Evolutionary conservation across 495 filamentous ascomycete genomes (phyloP), one percentile per base, ranked within the genome.

Genomic region (Aspergillus egyptiacus): DNA sequence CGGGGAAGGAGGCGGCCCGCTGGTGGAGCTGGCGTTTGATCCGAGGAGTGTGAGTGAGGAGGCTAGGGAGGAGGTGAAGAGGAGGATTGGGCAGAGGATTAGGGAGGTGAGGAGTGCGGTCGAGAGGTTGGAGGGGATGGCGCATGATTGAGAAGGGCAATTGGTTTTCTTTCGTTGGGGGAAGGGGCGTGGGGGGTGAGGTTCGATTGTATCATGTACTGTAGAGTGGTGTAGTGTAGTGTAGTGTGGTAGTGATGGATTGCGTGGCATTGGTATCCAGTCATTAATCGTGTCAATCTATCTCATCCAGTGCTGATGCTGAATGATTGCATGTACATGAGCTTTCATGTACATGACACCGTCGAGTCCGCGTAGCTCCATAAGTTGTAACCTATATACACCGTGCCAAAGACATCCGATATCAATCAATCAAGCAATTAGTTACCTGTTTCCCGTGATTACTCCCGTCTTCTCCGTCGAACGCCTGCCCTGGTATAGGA

Each of bases 71-170:
- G 68, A 72, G 51, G 68, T 74, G 23, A 59, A 51, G 46, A 67
- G 45, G 55, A 57, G 71, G 48, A 65, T 74, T 48, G 69, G 61
- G 31, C 68, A 70, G 56, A 48, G 69, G 57, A 48, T 74, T 30
- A 34, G 69, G 50, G 71, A 74, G 64, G 60, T 74, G 61, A 55
- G 55, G 56, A 68, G 54, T 63, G 71, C 68, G 14, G 64, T 74
- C 46, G 63, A 64, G 64, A 36, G 46, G 20, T 56, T 74, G 53
- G 71, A 74, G 60, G 63, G 65, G 57, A 67, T 61, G 62, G 68
- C 64, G 36, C 55, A 59, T 28, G 66, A 74, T 48, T 69, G 28
- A 57, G 20, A 33, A 2, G 19, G 13, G 45, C 18, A 48, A 4
- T 30, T 50, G 9, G 13, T 45, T 13, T 44, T 5, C 24, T 27